Evolutionary conservation across 2,329 filamentous ascomycete species (phyloP).

Genomic region (Alternaria longipes): DNA sequence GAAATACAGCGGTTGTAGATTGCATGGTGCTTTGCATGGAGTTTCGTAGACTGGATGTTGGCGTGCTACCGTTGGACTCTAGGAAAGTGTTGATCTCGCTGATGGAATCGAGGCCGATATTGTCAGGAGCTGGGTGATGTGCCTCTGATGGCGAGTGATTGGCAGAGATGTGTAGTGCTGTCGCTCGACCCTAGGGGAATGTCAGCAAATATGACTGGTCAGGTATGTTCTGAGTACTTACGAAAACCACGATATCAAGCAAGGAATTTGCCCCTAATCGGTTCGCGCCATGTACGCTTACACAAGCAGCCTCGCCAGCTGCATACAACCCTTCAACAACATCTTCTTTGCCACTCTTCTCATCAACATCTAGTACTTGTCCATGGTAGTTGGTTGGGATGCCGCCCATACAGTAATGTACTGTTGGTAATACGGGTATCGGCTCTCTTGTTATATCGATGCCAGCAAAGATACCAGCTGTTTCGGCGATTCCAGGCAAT

Average conservation of each 20-base stretch:
- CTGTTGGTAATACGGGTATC: conserved; percentile 62
- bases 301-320: conserved; percentile 60
- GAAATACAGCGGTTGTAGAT: conserved; percentile 57
- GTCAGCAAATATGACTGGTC: not conserved
- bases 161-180: conserved; percentile 54
- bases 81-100: conserved; percentile 50
- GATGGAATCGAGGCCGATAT: conserved; percentile 50
- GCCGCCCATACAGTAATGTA: conserved; percentile 63
- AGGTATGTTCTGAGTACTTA: conserved; percentile 19
- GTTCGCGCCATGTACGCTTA: conserved; percentile 61
- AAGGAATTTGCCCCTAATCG: conserved; percentile 60
- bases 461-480: conserved; percentile 60
- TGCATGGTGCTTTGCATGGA: conserved; percentile 60
- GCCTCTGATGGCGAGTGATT: conserved; percentile 51
- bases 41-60: conserved; percentile 51
- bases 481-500: conserved; percentile 61
- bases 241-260: conserved; percentile 61
- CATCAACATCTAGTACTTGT: conserved; percentile 55
- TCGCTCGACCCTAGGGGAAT: conserved; percentile 53
- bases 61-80: conserved; percentile 47
- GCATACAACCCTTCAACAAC: conserved; percentile 59
- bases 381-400: conserved; percentile 61
- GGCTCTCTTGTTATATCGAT: conserved; percentile 61
- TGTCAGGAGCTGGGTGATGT: conserved; percentile 45
- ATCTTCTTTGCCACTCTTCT: conserved; percentile 47